Percentiles rank a stretch among this genome's conserved stretches.
Evolutionary conservation across 257 asterid genomes (phyloP).

Genomic region (Eustoma russellianum): DNA sequence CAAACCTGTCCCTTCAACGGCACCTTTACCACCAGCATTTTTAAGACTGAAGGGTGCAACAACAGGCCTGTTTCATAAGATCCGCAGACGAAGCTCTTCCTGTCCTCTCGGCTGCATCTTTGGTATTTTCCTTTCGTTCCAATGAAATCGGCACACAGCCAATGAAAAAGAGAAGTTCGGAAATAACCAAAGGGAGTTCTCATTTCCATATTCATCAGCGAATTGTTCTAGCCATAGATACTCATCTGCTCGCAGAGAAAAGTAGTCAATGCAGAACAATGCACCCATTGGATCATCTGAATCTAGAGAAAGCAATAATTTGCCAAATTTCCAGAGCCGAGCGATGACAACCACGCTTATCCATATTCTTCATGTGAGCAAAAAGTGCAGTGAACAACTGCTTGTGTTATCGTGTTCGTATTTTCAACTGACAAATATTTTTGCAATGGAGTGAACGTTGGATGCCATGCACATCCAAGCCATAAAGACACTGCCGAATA

Average conservation of each 20-base stretch:
- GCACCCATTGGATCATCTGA: constrained; percentile 86
- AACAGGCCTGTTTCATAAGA: constrained; percentile 93
- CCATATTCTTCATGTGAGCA: constrained; percentile 87
- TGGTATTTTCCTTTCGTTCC: constrained; percentile 30
- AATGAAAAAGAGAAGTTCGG: constrained; percentile 86
- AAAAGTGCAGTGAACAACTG: constrained; percentile 72
- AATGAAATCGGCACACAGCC: constrained; percentile 66
- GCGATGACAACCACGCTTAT: constrained; percentile 90
- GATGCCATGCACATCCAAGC: constrained; percentile 94
- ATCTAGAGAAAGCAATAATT: constrained; percentile 78
- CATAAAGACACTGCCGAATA: constrained; percentile 67
- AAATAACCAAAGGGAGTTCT: constrained; percentile 79
- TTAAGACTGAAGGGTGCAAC: constrained; percentile 78
- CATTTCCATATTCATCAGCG: constrained; percentile 59
- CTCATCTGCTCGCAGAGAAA: constrained; percentile 76
- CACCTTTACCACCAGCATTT: constrained; percentile 68
- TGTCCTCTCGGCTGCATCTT: constrained; percentile 15
- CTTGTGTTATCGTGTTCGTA: constrained; percentile 61
- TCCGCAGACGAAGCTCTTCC: constrained; percentile 53
- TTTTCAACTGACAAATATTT: constrained; percentile 58
- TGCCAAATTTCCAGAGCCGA: constrained; percentile 92
- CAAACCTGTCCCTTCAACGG: constrained; percentile 73
- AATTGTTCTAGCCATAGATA: constrained; percentile 73
- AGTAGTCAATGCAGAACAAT: constrained; percentile 78
- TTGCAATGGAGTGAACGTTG: constrained; percentile 58